Conservation (phyloP, 495 filamentous ascomycete genomes). For the Penicillium riverlandense region DNA sequence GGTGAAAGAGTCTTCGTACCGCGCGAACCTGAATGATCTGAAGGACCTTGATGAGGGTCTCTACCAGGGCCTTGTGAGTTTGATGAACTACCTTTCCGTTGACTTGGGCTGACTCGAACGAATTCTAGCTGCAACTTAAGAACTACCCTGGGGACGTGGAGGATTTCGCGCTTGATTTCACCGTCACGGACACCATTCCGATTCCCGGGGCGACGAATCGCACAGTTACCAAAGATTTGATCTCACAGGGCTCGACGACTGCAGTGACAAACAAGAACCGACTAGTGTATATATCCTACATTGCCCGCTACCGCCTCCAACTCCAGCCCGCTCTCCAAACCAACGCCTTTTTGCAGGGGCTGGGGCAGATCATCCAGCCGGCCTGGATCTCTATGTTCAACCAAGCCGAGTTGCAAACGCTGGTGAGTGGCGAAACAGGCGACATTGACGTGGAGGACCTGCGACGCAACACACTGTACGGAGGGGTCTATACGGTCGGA, state of each 20-base stretch:
- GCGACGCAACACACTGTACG: slow-evolving; percentile 77
- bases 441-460: slow-evolving; percentile 86
- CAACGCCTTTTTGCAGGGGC: slow-evolving; percentile 75
- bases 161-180: slow-evolving; percentile 79
- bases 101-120: background rate
- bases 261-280: slow-evolving; percentile 88
- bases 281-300: slow-evolving; percentile 86
- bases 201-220: slow-evolving; percentile 36
- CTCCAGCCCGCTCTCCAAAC: slow-evolving; percentile 73
- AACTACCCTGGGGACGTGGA: slow-evolving; percentile 81
- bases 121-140: slow-evolving; percentile 62
- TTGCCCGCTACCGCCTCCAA: slow-evolving; percentile 78
- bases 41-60: slow-evolving; percentile 88
- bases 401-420: slow-evolving; percentile 83
- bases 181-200: slow-evolving; percentile 71
- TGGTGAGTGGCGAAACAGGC: slow-evolving; percentile 78
- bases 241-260: slow-evolving; percentile 65
- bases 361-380: slow-evolving; percentile 83
- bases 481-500: slow-evolving; percentile 79
- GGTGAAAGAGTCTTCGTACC: slow-evolving; percentile 62
- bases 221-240: slow-evolving; percentile 62
- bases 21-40: slow-evolving; percentile 86
- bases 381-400: slow-evolving; percentile 98
- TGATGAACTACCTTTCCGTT: background rate
- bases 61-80: slow-evolving; percentile 75